Base-by-base conservation (phyloP, 2,329 filamentous ascomycete genomes). In the Didymella exigua region DNA sequence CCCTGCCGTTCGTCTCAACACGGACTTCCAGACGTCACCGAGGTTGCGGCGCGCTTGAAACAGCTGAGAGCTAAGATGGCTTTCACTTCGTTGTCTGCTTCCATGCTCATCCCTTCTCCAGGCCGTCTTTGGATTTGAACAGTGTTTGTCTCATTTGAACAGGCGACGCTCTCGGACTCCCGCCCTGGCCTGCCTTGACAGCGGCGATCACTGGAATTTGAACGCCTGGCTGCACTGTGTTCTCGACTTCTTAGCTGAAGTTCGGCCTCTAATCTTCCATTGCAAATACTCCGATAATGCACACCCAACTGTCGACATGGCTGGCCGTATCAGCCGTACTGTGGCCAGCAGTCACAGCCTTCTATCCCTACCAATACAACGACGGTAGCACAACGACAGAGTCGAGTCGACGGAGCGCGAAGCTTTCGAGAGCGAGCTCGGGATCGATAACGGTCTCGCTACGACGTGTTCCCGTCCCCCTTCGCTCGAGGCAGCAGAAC, bases 401-500 rank as follows among this genome's bases (percentile, higher is more conserved):
- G 30, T 50, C 19, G 30, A 47, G 23, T 49, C 52, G 55, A 45
- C 54, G 64, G 49, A 58, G 41, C 19, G 27, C 51, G 3, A 50
- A 29, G 9, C 18, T 42, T 34, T 45, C 57, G 1, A 45, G 26
- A 29, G 6, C 53, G 3, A 34, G 49, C 19, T 26, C 47, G 8
- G 50, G 29, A 16, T 54, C 61, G 4, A 36, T 67, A 19, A 69
- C 68, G 8, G 63, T 75, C 4, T 69, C 70, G 7, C 43, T 76
- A 18, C 69, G 63, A 45, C 67, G 65, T 30, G 59, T 66, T 7
- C 63, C 74, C 48, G 58, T 69, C 27, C 76, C 58, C n/a, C 44
- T 65, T n/a, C 54, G 46, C 1, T 26, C 74, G 23, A 79, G 82
- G 37, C 75, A 79, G 51, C 75, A 79, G 54, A 83, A 84, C 64